Percentiles rank a stretch among this genome's conserved stretches.
Evolutionary conservation across 768 basidiomycete species (phyloP).

Genomic region (Hericium alpestre): DNA sequence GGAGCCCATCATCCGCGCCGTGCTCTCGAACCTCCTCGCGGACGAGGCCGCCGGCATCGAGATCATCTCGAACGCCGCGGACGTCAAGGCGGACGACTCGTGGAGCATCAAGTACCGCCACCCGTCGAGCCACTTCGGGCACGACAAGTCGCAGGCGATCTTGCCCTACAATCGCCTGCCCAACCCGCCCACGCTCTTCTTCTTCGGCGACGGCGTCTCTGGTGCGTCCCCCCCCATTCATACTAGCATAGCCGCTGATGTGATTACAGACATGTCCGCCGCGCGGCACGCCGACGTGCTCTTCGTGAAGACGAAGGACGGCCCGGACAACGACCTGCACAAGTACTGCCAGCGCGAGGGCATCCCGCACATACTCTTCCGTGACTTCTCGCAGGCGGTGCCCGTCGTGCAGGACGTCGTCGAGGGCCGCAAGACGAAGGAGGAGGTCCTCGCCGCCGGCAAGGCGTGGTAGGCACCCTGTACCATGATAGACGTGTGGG

Average conservation of each 20-base stretch:
- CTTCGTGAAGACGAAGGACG: conserved; percentile 79
- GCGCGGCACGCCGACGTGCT: conserved; percentile 86
- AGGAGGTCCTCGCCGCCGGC: conserved; percentile 32
- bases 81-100: conserved; percentile 47
- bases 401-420: conserved; percentile 59
- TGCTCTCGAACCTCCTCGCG: conserved; percentile 75
- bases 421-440: conserved; percentile 49
- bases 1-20: conserved; percentile 87
- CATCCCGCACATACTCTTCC: conserved; percentile 73
- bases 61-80: conserved; percentile 90
- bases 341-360: conserved; percentile 69
- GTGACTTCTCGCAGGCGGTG: conserved; percentile 55
- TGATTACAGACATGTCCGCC: conserved; percentile 70
- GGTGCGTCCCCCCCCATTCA: conserved; percentile 35
- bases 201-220: conserved; percentile 96
- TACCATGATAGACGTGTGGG: too few species aligned
- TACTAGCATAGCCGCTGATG: neutral
- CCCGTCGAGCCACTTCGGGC: conserved; percentile 82
- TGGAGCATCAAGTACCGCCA: conserved; percentile 87
- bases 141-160: conserved; percentile 95
- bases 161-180: conserved; percentile 72
- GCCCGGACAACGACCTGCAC: conserved; percentile 79
- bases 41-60: conserved; percentile 66
- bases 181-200: conserved; percentile 76
- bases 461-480: neutral